Percentiles rank a stretch among this genome's conserved stretches.
Evolutionary conservation across 352 stramenopile genomes (phyloP).

Genomic region (Phytophthora tubulina): DNA sequence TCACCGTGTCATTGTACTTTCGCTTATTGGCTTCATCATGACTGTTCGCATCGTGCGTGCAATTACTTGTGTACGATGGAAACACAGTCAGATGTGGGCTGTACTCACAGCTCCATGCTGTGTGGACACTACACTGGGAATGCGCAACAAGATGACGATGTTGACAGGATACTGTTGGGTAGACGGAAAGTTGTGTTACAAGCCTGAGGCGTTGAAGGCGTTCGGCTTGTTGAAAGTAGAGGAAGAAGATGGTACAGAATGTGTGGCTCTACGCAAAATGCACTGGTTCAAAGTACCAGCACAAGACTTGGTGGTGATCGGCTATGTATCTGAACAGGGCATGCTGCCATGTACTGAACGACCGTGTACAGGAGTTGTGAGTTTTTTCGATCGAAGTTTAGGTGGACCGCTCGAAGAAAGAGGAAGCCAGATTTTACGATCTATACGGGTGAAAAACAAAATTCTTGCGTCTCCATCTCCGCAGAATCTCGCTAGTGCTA

Average conservation of each 20-base stretch:
- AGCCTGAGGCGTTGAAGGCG: slow-evolving; percentile 11
- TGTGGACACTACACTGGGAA: slow-evolving; percentile 14
- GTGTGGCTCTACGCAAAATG: slow-evolving; percentile 15
- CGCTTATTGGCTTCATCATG: slow-evolving; percentile 23
- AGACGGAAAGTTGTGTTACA: slow-evolving; percentile 17
- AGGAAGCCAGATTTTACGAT: not conserved
- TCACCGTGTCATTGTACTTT: slow-evolving; percentile 27
- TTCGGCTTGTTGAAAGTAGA: slow-evolving; percentile 27
- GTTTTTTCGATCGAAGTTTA: slow-evolving; percentile 13
- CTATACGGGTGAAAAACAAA: slow-evolving; percentile 17
- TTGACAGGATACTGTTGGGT: slow-evolving; percentile 18
- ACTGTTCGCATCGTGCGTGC: slow-evolving; percentile 17
- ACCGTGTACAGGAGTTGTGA: slow-evolving; percentile 12
- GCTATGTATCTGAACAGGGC: not conserved
- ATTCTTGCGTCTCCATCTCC: not conserved
- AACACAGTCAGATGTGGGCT: slow-evolving; percentile 7
- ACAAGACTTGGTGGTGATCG: slow-evolving; percentile 22
- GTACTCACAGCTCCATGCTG: slow-evolving; percentile 22
- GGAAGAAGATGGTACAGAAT: slow-evolving; percentile 19
- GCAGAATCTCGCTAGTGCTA: too few relatives aligned
- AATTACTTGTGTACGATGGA: slow-evolving; percentile 12
- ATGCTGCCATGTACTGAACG: slow-evolving; percentile 16
- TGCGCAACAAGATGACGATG: slow-evolving; percentile 26
- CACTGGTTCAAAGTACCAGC: slow-evolving; percentile 14
- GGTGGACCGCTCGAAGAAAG: not conserved